Conservation (phyloP, 1,284 basidiomycete species). For the Schizophyllum amplum region DNA sequence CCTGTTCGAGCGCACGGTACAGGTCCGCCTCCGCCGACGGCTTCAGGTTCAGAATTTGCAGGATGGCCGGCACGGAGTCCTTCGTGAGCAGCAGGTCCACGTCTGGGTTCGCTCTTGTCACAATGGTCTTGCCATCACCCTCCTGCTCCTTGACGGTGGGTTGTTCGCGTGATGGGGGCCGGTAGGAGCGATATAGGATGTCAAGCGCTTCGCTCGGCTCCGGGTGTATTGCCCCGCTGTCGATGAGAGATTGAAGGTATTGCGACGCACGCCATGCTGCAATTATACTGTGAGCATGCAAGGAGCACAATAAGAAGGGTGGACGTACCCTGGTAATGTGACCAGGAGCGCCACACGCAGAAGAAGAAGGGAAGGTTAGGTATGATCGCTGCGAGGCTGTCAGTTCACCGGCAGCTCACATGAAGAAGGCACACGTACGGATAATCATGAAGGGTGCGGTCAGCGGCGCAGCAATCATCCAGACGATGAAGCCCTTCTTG, state of each 20-base stretch:
- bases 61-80: slow-evolving; percentile 44
- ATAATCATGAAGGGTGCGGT: slow-evolving; percentile 68
- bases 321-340: slow-evolving; percentile 63
- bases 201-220: slow-evolving; percentile 47
- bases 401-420: slow-evolving; percentile 1
- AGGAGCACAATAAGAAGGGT: background rate
- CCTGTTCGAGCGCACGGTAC: slow-evolving; percentile 59
- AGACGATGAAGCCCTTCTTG: slow-evolving; percentile 53
- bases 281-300: background rate
- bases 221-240: slow-evolving; percentile 46
- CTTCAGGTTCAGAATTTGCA: slow-evolving; percentile 38
- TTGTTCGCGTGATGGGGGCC: slow-evolving; percentile 12
- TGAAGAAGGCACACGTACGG: slow-evolving; percentile 38
- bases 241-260: slow-evolving; percentile 55
- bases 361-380: slow-evolving; percentile 82
- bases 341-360: slow-evolving; percentile 77
- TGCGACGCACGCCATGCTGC: slow-evolving; percentile 66
- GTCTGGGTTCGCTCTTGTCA: slow-evolving; percentile 9
- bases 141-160: slow-evolving; percentile 3
- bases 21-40: slow-evolving; percentile 42
- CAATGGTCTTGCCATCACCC: slow-evolving; percentile 3
- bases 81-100: slow-evolving; percentile 36
- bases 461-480: slow-evolving; percentile 56
- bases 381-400: slow-evolving; percentile 48
- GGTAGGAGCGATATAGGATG: slow-evolving; percentile 39